Percentiles rank a stretch among this genome's conserved stretches.
phyloP scores from a whole-genome alignment of 163 green algal species.

The Trebouxiophyceae sp. region DNA sequence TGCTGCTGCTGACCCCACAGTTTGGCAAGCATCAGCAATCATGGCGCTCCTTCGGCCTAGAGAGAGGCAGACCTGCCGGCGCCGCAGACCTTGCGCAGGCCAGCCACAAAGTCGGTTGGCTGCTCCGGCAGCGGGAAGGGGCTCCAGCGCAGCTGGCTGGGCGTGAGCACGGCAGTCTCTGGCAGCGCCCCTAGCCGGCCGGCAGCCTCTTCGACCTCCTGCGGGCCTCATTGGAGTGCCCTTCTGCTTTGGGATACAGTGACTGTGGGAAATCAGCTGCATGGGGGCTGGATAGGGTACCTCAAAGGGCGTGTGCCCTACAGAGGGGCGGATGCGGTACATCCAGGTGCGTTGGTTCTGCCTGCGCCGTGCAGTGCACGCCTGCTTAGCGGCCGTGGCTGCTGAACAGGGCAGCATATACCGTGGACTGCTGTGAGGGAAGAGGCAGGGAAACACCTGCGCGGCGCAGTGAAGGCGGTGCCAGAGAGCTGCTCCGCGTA shows the following conservation, averaged over 20 bases:
- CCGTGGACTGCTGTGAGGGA: too few relatives aligned
- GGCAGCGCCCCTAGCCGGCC: too few relatives aligned
- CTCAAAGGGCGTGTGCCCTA: conserved; percentile 79
- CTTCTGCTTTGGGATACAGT: too few relatives aligned
- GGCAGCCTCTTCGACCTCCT: too few relatives aligned
- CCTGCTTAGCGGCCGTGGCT: too few relatives aligned
- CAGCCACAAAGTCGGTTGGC: conserved; percentile 66
- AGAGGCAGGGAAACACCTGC: conserved; percentile 53
- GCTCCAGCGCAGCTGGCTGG: conserved; percentile 88
- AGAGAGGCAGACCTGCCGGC: conserved; percentile 50
- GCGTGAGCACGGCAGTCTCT: conserved; percentile 37
- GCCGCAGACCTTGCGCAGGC: conserved; percentile 81
- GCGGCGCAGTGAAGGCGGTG: conserved; percentile 84
- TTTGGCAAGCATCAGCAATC: too few relatives aligned
- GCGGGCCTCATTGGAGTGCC: too few relatives aligned
- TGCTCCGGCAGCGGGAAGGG: conserved; percentile 56
- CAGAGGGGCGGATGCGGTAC: conserved; percentile 85
- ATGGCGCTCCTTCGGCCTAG: too few relatives aligned
- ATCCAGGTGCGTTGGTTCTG: conserved; percentile 84
- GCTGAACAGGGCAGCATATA: too few relatives aligned
- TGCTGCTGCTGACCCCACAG: too few relatives aligned
- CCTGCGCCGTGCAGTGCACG: too few relatives aligned
- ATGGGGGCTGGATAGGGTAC: neutral
- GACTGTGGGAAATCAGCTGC: too few relatives aligned
- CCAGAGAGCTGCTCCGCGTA: conserved; percentile 92